Conservation (phyloP, 495 filamentous ascomycete genomes). For the Talaromyces thailandensis region DNA sequence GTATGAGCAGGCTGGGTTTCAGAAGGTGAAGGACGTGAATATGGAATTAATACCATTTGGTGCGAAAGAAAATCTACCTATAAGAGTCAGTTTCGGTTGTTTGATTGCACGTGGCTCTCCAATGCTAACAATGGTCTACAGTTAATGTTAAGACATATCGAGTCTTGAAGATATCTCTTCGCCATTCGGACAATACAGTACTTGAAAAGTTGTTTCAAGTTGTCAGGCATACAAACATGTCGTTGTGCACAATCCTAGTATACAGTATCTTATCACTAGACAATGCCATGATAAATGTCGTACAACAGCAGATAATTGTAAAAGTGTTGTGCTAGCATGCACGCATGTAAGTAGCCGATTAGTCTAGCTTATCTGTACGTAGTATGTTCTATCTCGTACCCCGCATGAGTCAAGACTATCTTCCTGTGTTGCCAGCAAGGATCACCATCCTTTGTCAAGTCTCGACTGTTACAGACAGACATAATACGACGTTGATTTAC, state of each 20-base stretch:
- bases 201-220: too few relatives aligned
- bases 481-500: neutral
- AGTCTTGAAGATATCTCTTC: too few relatives aligned
- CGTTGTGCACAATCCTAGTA: too few relatives aligned
- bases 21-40: conserved; percentile 25
- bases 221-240: too few relatives aligned
- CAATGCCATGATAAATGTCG: neutral
- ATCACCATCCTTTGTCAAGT: neutral
- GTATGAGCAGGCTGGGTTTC: conserved; percentile 48
- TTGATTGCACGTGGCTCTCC: neutral
- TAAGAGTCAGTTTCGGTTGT: neutral
- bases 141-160: conserved; percentile 1
- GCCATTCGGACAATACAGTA: too few relatives aligned
- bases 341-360: neutral
- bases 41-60: conserved; percentile 24
- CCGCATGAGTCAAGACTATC: neutral
- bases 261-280: neutral
- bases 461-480: neutral
- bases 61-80: neutral
- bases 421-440: neutral
- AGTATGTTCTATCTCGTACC: neutral
- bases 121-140: neutral
- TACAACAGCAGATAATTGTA: neutral
- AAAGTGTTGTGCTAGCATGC: neutral
- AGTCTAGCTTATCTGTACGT: neutral